phyloP scores from a whole-genome alignment of 805 yeast species.

The Wickerhamiella domercqiae region DNA sequence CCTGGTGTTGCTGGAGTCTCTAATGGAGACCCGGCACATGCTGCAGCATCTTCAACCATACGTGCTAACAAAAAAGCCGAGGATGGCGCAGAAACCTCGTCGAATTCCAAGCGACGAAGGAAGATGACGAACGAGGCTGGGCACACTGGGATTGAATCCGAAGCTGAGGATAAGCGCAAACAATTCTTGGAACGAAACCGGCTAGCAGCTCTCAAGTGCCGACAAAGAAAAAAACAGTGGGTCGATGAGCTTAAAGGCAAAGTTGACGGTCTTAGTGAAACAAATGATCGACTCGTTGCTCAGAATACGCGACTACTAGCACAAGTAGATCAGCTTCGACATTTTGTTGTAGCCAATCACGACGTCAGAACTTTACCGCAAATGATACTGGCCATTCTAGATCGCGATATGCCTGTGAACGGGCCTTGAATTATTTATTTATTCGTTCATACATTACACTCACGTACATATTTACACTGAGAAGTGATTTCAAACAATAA shows the following conservation, averaged over 20 bases:
- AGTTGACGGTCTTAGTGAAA: conserved; percentile 49
- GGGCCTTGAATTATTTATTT: too few relatives aligned
- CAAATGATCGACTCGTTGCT: conserved; percentile 43
- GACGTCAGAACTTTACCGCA: conserved; percentile 13
- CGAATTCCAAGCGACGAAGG: conserved; percentile 9
- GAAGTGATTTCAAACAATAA: too few relatives aligned
- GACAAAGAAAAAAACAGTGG: conserved; percentile 86
- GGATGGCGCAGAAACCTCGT: neutral
- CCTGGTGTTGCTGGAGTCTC: neutral
- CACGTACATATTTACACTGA: too few relatives aligned
- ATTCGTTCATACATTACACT: too few relatives aligned
- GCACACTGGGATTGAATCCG: conserved; percentile 29
- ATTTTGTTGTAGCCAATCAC: conserved; percentile 10
- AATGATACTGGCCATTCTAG: conserved; percentile 10
- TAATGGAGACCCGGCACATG: neutral
- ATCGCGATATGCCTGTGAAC: too few relatives aligned
- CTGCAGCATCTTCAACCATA: neutral
- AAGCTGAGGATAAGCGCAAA: conserved; percentile 51
- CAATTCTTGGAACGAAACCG: conserved; percentile 79
- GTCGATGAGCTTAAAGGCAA: conserved; percentile 71
- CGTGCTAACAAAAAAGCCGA: neutral
- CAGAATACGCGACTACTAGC: conserved; percentile 5
- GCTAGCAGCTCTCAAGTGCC: conserved; percentile 88
- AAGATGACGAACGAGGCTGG: too few relatives aligned
- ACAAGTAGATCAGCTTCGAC: conserved; percentile 23